Conservation (phyloP, 345 rosid species). For the Pseudoturritis turrita region DNA sequence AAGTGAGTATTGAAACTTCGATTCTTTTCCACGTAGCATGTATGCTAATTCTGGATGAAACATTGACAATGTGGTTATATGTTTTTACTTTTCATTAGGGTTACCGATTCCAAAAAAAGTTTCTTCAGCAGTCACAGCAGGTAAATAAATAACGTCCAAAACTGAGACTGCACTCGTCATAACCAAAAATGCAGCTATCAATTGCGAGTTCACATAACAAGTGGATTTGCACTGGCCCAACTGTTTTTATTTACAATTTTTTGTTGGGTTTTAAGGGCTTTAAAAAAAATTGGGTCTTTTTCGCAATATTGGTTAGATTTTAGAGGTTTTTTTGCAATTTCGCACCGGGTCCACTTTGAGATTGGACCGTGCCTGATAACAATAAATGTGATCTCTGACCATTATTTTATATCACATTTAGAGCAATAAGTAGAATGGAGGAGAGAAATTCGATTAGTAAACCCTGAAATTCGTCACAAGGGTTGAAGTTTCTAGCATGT, state of each 20-base stretch:
- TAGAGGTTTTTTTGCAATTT: too few relatives aligned
- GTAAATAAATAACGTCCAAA: slow-evolving; percentile 31
- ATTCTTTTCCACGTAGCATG: background rate
- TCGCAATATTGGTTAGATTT: too few relatives aligned
- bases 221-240: too few relatives aligned
- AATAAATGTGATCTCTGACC: background rate
- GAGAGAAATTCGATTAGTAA: slow-evolving; percentile 18
- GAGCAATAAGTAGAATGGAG: slow-evolving; percentile 15
- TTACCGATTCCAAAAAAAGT: slow-evolving; percentile 81
- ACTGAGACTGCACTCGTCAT: background rate
- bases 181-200: background rate
- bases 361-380: too few relatives aligned
- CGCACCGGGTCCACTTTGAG: too few relatives aligned
- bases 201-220: background rate
- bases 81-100: slow-evolving; percentile 47
- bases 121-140: slow-evolving; percentile 64
- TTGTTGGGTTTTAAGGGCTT: too few relatives aligned
- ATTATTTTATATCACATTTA: background rate
- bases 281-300: too few relatives aligned
- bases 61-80: slow-evolving; percentile 9
- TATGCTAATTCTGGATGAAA: background rate
- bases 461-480: background rate
- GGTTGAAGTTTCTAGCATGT: background rate
- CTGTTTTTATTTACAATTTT: too few relatives aligned
- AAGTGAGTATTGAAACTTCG: slow-evolving; percentile 40